A percentile compares a stretch with the other conserved stretches of the same genome.
phyloP scores from a whole-genome alignment of 1,284 basidiomycete genomes.

The Trichosporon coremiiforme region DNA sequence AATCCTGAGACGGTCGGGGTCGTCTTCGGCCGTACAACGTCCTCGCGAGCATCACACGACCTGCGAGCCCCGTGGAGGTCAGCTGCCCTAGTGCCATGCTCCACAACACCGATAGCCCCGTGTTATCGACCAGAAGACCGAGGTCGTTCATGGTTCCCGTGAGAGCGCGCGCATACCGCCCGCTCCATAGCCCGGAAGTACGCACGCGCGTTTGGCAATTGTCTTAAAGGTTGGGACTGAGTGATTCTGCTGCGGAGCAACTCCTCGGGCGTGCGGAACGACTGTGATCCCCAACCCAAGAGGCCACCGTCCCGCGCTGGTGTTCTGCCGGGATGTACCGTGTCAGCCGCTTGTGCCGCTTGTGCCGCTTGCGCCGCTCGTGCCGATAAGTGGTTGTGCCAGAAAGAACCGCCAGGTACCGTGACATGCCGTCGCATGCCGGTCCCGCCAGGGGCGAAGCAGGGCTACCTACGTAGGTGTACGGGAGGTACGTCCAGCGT shows the following conservation, averaged over 20 bases:
- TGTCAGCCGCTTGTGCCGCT: background rate
- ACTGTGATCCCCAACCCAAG: background rate
- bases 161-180: background rate
- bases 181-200: background rate
- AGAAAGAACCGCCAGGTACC: background rate
- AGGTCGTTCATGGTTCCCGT: background rate
- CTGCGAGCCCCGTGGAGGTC: background rate
- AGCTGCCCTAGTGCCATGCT: background rate
- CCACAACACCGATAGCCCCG: background rate
- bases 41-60: background rate
- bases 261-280: background rate
- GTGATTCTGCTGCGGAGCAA: background rate
- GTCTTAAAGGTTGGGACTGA: background rate
- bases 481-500: background rate
- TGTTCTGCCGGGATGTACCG: background rate
- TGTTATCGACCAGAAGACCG: background rate
- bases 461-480: slow-evolving; percentile 1
- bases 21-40: background rate
- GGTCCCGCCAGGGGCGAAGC: background rate
- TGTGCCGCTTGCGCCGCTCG: too few relatives aligned
- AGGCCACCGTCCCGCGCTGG: background rate
- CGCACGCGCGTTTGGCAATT: background rate
- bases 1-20: background rate
- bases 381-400: too few relatives aligned
- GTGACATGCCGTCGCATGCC: background rate